Base-by-base conservation (phyloP, 345 rosid species). In the Linum tenue region DNA sequence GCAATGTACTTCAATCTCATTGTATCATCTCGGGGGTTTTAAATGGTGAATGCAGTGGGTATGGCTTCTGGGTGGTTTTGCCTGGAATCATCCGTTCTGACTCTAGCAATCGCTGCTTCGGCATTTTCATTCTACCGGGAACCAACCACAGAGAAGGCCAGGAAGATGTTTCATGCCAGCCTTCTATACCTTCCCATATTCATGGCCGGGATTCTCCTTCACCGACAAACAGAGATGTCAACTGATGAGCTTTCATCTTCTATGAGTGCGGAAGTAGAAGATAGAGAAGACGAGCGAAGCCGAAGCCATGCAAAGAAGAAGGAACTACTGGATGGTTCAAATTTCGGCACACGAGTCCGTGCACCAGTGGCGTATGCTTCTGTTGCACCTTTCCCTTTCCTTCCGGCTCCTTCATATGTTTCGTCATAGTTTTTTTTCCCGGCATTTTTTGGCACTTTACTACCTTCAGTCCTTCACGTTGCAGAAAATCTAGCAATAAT, bases 361-460 rank as follows among this genome's bases (percentile, higher is more conserved):
- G 68, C 97, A 6, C 96, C 90, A 6, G 96, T 91, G 22, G 91
- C 97, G 39, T 87, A 85, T 22, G 96, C 99, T 37, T 94, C 92
- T 2, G 75, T 73, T 53, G 91, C 95, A n/a, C 96, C 99, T 8
- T 90, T 94, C 70, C 96, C 99, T 64, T 94, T 94, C 69, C 87
- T 94, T 42, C 96, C 92, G 1, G 97, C 78, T 55, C 96, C 95
- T 64, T 80, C 83, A 43, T 92, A 80, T 64, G 72, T 69, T 22
- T 62, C 68, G 63, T 60, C 78, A 37, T 67, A 59, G 56, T 40
- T 40, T 63, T 41, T 59, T 35, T 43, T 22, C 31, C 31, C 6
- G 50, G 50, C 50, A 43, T 43, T 43, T 43, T 43, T 22, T 22
- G 31, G 31, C 31, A 22, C 31, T 22, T 22, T 22, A 22, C 31